Conservation (phyloP, 2,329 filamentous ascomycete genomes). For the Zarea fungicola region DNA sequence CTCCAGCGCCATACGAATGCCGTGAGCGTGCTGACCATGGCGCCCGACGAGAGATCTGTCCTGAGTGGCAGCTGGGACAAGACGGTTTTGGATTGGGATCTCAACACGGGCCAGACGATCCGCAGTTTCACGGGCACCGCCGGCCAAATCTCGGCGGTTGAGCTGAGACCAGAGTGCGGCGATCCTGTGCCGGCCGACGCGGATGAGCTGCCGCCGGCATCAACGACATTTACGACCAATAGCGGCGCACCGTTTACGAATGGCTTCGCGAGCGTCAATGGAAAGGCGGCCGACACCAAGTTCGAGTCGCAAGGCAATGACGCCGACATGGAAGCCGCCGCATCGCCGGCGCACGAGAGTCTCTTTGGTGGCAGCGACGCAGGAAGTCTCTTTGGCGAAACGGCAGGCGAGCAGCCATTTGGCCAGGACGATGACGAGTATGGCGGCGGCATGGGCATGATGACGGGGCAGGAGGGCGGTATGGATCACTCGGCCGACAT, state of each 20-base stretch:
- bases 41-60: conserved; percentile 79
- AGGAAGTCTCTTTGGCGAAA: conserved; percentile 86
- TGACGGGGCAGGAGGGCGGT: conserved; percentile 33
- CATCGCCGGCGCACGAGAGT: conserved; percentile 68
- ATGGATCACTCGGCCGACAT: conserved; percentile 41
- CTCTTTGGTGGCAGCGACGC: conserved; percentile 75
- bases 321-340: conserved; percentile 35
- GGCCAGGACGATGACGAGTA: conserved; percentile 83
- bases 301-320: conserved; percentile 21
- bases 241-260: conserved; percentile 53
- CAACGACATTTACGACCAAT: conserved; percentile 74
- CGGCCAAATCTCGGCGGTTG: conserved; percentile 82
- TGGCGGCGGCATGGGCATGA: conserved; percentile 63
- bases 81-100: conserved; percentile 87
- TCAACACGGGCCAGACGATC: conserved; percentile 75
- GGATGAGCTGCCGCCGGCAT: conserved; percentile 43
- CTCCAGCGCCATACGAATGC: conserved; percentile 83
- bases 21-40: conserved; percentile 78
- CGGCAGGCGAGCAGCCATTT: conserved; percentile 55
- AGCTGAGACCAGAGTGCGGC: conserved; percentile 72
- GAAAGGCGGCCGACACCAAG: conserved; percentile 28
- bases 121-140: conserved; percentile 72
- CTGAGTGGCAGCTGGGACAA: conserved; percentile 97
- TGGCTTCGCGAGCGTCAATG: conserved; percentile 33
- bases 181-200: conserved; percentile 71